Evolutionary conservation across 2,329 filamentous ascomycete genomes (phyloP).

Genomic region (Biscogniauxia sp.): DNA sequence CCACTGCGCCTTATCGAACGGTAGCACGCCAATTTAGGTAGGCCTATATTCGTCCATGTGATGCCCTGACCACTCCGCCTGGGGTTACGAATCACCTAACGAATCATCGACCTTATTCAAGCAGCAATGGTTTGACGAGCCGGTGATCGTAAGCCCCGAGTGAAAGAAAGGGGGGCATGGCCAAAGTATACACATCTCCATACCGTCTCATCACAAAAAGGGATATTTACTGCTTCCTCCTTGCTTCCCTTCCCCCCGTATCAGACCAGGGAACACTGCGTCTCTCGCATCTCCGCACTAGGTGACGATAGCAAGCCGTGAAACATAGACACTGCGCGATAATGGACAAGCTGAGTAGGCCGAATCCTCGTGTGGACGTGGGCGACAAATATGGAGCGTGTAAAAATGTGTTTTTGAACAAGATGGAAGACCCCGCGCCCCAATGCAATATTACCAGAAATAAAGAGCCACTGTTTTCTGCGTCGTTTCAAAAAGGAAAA

Average conservation of each 20-base stretch:
- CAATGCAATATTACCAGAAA: constrained; percentile 51
- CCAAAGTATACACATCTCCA: not conserved
- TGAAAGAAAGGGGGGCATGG: constrained; percentile 3
- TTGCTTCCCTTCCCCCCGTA: not conserved
- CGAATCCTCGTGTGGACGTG: not conserved
- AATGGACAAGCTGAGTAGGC: not conserved
- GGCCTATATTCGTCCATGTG: not conserved
- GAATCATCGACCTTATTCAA: not conserved
- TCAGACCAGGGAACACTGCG: not conserved
- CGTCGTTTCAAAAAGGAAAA: constrained; percentile 24
- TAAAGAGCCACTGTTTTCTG: constrained; percentile 31
- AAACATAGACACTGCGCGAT: not conserved
- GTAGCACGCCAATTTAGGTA: not conserved
- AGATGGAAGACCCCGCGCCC: constrained; percentile 34
- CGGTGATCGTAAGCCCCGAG: not conserved
- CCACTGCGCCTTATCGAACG: not conserved
- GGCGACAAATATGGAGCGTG: not conserved
- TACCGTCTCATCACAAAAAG: not conserved
- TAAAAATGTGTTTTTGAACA: constrained; percentile 28
- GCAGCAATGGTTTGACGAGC: not conserved
- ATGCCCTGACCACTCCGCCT: not conserved
- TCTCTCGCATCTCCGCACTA: not conserved
- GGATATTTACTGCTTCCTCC: not conserved
- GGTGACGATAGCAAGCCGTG: not conserved
- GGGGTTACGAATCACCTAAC: not conserved